Conservation (phyloP, 805 yeast genomes). For the Myxozyma kluyveri region DNA sequence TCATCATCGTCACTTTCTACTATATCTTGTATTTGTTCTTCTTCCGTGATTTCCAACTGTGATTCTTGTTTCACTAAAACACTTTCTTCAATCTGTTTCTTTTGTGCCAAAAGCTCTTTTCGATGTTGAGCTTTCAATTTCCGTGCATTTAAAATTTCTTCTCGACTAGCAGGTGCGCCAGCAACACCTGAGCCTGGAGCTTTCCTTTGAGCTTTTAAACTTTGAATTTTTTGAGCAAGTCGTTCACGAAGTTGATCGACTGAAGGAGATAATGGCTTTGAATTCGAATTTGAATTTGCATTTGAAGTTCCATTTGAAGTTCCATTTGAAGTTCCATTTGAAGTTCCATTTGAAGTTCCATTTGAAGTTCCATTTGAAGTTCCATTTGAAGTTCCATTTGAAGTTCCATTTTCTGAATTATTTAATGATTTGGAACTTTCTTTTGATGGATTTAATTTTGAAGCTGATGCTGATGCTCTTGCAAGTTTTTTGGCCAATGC, state of each 20-base stretch:
- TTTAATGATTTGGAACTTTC: too few species aligned
- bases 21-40: slow-evolving; percentile 16
- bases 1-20: slow-evolving; percentile 34
- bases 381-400: too few species aligned
- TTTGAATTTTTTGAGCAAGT: slow-evolving; percentile 68
- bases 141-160: slow-evolving; percentile 70
- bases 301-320: too few species aligned
- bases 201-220: slow-evolving; percentile 73
- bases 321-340: too few species aligned
- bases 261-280: too few species aligned
- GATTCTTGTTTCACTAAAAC: slow-evolving; percentile 23
- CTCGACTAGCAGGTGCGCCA: slow-evolving; percentile 85
- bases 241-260: slow-evolving; percentile 72
- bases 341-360: too few species aligned
- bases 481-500: too few species aligned
- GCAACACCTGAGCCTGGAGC: slow-evolving; percentile 81
- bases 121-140: slow-evolving; percentile 44
- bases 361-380: too few species aligned
- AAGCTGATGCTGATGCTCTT: too few species aligned
- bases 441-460: too few species aligned
- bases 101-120: slow-evolving; percentile 41
- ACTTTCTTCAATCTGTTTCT: slow-evolving; percentile 44
- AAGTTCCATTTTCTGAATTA: too few species aligned
- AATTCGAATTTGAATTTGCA: too few species aligned
- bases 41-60: slow-evolving; percentile 8